Conservation (phyloP, 2,329 filamentous ascomycete genomes). For the Diaporthe citri region DNA sequence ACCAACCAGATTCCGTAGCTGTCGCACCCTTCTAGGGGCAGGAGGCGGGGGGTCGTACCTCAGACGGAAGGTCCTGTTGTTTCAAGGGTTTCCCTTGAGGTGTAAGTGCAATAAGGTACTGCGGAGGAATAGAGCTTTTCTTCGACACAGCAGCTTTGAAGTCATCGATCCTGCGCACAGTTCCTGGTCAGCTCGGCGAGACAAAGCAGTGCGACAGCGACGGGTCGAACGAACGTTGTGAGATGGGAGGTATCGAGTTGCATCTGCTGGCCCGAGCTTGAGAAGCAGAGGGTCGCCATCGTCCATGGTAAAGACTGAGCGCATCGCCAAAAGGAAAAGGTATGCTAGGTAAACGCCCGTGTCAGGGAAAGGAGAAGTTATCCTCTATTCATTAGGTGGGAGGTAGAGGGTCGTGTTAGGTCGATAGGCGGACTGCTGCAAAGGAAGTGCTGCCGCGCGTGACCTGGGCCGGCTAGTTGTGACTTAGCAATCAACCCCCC, state of each 20-base stretch:
- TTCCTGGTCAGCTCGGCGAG: slow-evolving; percentile 42
- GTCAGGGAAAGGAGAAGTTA: neutral
- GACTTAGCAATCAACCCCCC: slow-evolving; percentile 17
- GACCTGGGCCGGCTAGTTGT: slow-evolving; percentile 23
- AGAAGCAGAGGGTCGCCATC: slow-evolving; percentile 34
- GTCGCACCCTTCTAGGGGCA: neutral
- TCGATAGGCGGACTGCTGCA: neutral
- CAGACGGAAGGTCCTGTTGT: slow-evolving; percentile 81
- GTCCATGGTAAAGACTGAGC: slow-evolving; percentile 34
- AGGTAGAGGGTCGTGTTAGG: slow-evolving; percentile 16
- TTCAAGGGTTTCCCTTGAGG: slow-evolving; percentile 87
- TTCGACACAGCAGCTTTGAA: slow-evolving; percentile 85
- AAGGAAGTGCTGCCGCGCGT: slow-evolving; percentile 19
- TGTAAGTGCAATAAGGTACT: slow-evolving; percentile 90
- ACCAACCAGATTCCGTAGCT: neutral
- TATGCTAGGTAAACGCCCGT: neutral
- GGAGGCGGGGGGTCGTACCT: slow-evolving; percentile 65
- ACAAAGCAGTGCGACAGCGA: slow-evolving; percentile 43
- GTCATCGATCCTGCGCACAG: slow-evolving; percentile 77
- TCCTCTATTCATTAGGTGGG: slow-evolving; percentile 11
- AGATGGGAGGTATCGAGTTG: slow-evolving; percentile 82
- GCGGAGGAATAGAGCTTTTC: slow-evolving; percentile 78
- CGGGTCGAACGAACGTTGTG: slow-evolving; percentile 71
- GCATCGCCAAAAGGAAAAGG: slow-evolving; percentile 14
- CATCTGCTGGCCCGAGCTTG: slow-evolving; percentile 86